Conservation (phyloP, 106 monocot species). For the Posidonia australis region DNA sequence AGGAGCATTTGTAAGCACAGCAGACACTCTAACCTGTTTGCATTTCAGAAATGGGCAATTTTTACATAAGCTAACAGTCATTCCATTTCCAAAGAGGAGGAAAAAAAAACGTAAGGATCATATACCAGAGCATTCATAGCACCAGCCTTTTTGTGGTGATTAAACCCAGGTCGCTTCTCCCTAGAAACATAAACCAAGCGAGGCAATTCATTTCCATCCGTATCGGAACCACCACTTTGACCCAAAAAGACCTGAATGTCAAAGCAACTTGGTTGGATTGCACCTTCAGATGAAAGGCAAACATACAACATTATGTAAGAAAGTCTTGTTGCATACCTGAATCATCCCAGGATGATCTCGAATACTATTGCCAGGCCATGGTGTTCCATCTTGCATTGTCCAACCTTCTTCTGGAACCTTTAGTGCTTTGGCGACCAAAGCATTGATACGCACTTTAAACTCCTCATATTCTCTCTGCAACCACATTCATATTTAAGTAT, state of each 20-base stretch:
- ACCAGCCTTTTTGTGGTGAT: slow-evolving; percentile 28
- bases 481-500: background rate
- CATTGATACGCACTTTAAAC: slow-evolving; percentile 23
- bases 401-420: slow-evolving; percentile 24
- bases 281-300: background rate
- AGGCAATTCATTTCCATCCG: slow-evolving; percentile 15
- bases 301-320: too few species aligned
- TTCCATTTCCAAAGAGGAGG: too few species aligned
- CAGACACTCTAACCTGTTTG: slow-evolving; percentile 16
- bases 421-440: slow-evolving; percentile 17
- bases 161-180: slow-evolving; percentile 21
- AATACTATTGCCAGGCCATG: slow-evolving; percentile 19
- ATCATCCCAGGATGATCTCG: slow-evolving; percentile 22
- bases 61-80: too few species aligned
- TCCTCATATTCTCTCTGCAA: slow-evolving; percentile 20
- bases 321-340: slow-evolving; percentile 1
- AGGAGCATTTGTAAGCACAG: slow-evolving; percentile 20
- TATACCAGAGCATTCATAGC: slow-evolving; percentile 26
- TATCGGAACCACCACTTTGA: slow-evolving; percentile 5
- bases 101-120: background rate
- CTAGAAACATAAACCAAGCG: slow-evolving; percentile 19
- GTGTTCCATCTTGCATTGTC: slow-evolving; percentile 26
- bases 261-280: background rate
- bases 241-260: slow-evolving; percentile 16
- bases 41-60: background rate